Evolutionary conservation across 2,329 filamentous ascomycete species (phyloP), one percentile per base, ranked within the genome.

Genomic region (Thermomyces lanuginosus): DNA sequence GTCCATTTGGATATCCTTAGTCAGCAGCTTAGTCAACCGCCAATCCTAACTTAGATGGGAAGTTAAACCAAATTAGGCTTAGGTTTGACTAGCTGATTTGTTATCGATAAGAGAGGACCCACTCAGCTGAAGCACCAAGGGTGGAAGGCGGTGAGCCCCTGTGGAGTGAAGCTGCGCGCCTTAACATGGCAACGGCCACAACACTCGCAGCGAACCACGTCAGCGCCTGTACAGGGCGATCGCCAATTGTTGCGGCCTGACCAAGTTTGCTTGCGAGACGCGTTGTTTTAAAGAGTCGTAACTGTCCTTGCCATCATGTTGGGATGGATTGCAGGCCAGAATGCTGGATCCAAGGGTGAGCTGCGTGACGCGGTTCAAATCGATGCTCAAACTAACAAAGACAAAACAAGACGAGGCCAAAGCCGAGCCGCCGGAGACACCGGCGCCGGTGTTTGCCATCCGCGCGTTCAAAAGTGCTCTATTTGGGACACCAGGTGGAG

Each of bases 391-490:
- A n/a, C n/a, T n/a, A 26, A 28, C 33, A 36, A 33, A 32, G 13
- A 24, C 16, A 29, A 22, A n/a, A 23, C 16, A 24, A 53, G 49
- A 48, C 33, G 41, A 45, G 35, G 75, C 55, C 63, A 71, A 48
- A 63, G 64, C 47, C 32, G 69, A 73, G 21, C 55, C 64, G 5
- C 71, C 69, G 26, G 68, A 73, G 37, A 76, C 72, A 1, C 72
- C 72, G 6, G 72, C 70, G 24, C 70, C 70, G 24, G 60, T 75
- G 12, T 77, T 77, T 44, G 71, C 71, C 10, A 64, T 73, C 30
- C 71, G 72, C 41, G 72, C 72, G 9, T 72, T 76, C 49, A 72
- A 69, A 40, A 68, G 70, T 34, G 66, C 69, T 22, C 50, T 76
- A 30, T 75, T 72, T 49, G 70, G 70, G 14, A 75, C 71, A 1